Evolutionary conservation across 2,329 filamentous ascomycete species (phyloP).

Genomic region (Fusarium secorum): DNA sequence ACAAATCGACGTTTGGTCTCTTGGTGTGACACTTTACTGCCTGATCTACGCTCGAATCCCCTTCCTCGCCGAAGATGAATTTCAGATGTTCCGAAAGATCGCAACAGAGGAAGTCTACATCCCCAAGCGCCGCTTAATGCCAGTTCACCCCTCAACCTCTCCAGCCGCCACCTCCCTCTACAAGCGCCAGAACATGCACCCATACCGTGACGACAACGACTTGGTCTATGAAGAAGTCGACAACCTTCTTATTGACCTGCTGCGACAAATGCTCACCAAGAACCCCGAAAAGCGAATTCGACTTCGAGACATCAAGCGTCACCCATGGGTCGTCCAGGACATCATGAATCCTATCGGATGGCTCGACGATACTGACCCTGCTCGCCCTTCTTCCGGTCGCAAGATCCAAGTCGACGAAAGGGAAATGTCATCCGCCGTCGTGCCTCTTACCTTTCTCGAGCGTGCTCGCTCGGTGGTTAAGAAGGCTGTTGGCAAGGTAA

Average conservation of each 20-base stretch:
- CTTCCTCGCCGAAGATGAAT: conserved; percentile 91
- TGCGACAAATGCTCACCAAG: conserved; percentile 83
- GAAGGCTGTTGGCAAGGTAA: conserved; percentile 70
- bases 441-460: conserved; percentile 87
- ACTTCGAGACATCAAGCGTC: conserved; percentile 89
- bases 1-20: conserved; percentile 96
- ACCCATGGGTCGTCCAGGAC: conserved; percentile 87
- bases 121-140: conserved; percentile 80
- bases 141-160: conserved; percentile 69
- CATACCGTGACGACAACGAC: conserved; percentile 79
- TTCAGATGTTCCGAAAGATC: conserved; percentile 89
- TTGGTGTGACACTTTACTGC: conserved; percentile 95
- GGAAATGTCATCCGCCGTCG: conserved; percentile 89
- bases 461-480: conserved; percentile 81
- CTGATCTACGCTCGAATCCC: conserved; percentile 93
- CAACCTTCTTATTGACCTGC: conserved; percentile 78
- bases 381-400: conserved; percentile 76
- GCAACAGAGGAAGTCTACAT: conserved; percentile 93
- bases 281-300: conserved; percentile 89
- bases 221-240: conserved; percentile 87
- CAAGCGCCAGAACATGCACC: conserved; percentile 66
- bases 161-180: conserved; percentile 63
- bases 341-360: conserved; percentile 78
- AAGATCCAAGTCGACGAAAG: conserved; percentile 92
- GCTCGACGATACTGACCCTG: conserved; percentile 95